Evolutionary conservation across 2,329 filamentous ascomycete genomes (phyloP).

Genomic region (Sporothrix variecibatus): DNA sequence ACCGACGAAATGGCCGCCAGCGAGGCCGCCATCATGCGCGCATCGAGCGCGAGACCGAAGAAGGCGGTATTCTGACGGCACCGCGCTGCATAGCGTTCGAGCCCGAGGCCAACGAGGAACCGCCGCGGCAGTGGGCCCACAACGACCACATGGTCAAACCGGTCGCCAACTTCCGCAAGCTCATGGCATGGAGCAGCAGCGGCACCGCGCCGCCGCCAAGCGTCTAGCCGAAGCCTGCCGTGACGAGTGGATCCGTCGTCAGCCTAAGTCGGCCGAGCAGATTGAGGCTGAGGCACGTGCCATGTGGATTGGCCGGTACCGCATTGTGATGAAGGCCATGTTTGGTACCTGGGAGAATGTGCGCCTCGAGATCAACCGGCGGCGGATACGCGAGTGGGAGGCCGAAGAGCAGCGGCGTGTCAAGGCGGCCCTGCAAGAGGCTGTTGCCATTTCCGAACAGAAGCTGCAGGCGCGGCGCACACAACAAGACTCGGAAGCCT

Average conservation of each 20-base stretch:
- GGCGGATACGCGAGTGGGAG: slow-evolving; percentile 63
- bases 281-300: slow-evolving; percentile 75
- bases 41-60: slow-evolving; percentile 71
- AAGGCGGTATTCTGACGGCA: slow-evolving; percentile 72
- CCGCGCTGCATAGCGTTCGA: slow-evolving; percentile 71
- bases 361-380: slow-evolving; percentile 60
- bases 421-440: slow-evolving; percentile 71
- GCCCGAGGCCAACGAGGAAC: slow-evolving; percentile 72
- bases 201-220: slow-evolving; percentile 77
- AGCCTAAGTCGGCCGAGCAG: slow-evolving; percentile 77
- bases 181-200: slow-evolving; percentile 78
- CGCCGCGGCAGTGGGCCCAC: slow-evolving; percentile 79
- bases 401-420: slow-evolving; percentile 64
- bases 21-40: slow-evolving; percentile 68
- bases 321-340: slow-evolving; percentile 63
- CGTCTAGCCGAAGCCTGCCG: slow-evolving; percentile 75
- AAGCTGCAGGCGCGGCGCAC: slow-evolving; percentile 64
- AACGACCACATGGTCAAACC: slow-evolving; percentile 82
- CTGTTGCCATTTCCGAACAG: slow-evolving; percentile 69
- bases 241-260: slow-evolving; percentile 71
- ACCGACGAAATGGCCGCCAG: slow-evolving; percentile 63
- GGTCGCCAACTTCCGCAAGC: slow-evolving; percentile 74
- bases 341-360: slow-evolving; percentile 66
- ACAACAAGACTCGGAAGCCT: slow-evolving; percentile 55
- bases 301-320: slow-evolving; percentile 68